These are phyloP conservation scores for Forsythia viridissima DNA, from an alignment of 257 asterid species.

Conservation along the genomic window DNA sequence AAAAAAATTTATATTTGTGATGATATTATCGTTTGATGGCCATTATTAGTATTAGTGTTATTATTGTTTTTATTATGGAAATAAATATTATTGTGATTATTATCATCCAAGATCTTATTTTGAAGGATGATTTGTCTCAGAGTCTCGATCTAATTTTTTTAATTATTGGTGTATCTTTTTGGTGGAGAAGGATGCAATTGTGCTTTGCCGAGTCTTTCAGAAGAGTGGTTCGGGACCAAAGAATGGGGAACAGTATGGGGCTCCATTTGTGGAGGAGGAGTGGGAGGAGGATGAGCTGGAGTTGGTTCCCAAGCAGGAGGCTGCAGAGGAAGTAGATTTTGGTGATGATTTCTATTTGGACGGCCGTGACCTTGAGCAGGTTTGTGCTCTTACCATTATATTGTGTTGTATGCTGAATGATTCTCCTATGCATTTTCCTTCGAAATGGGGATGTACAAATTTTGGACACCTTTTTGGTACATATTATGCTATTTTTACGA, in stretches of 20 bases:
- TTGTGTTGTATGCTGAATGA: background rate
- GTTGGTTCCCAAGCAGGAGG: conserved; percentile 46
- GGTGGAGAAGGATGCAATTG: conserved; percentile 68
- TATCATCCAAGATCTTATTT: background rate
- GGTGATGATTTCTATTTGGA: conserved; percentile 58
- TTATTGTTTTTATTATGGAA: background rate
- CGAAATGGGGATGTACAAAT: too few species aligned
- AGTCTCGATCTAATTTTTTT: conserved; percentile 7
- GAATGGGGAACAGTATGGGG: conserved; percentile 96
- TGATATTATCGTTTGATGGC: background rate
- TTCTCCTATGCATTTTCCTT: too few species aligned
- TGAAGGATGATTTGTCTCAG: conserved; percentile 7
- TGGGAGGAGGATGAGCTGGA: conserved; percentile 77
- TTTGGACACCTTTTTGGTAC: too few species aligned
- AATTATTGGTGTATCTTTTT: conserved; percentile 11
- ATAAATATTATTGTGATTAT: background rate
- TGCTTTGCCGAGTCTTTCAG: conserved; percentile 87
- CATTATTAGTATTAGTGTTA: background rate
- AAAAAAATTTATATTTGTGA: background rate
- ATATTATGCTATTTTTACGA: background rate
- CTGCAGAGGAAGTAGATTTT: conserved; percentile 59
- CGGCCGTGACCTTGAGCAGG: conserved; percentile 82
- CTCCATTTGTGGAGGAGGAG: conserved; percentile 87
- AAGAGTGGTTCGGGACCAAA: conserved; percentile 98
- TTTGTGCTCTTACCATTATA: conserved; percentile 30